A percentile compares a stretch with the other conserved stretches of the same genome.
Evolutionary conservation across 2,329 filamentous ascomycete genomes (phyloP).

Genomic region (Pseudocercospora vitis): DNA sequence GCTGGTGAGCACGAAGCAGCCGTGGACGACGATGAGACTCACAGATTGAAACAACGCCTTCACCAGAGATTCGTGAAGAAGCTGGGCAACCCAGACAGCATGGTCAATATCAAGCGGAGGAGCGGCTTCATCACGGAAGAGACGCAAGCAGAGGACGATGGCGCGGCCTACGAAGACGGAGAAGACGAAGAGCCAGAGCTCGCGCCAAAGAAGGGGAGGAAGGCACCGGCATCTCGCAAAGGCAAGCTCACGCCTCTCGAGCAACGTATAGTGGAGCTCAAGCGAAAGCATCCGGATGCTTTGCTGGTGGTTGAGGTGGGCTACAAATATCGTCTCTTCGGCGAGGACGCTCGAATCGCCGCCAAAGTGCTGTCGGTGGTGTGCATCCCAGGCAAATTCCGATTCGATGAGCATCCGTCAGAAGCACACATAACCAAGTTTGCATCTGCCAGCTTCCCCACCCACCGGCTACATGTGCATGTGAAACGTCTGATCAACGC

Average conservation of each 20-base stretch:
- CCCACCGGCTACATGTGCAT: slow-evolving; percentile 87
- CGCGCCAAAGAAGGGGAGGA: slow-evolving; percentile 51
- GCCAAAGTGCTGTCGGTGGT: slow-evolving; percentile 91
- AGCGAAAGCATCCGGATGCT: slow-evolving; percentile 85
- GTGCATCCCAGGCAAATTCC: slow-evolving; percentile 91
- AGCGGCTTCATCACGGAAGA: slow-evolving; percentile 58
- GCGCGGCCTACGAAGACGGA: slow-evolving; percentile 59
- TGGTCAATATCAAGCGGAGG: slow-evolving; percentile 65
- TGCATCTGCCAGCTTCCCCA: slow-evolving; percentile 92
- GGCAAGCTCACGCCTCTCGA: slow-evolving; percentile 90
- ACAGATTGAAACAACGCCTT: slow-evolving; percentile 65
- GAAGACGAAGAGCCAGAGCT: slow-evolving; percentile 54
- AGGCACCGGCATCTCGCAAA: slow-evolving; percentile 62
- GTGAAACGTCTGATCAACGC: slow-evolving; percentile 89
- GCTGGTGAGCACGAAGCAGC: slow-evolving; percentile 44
- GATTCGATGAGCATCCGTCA: slow-evolving; percentile 90
- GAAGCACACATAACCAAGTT: slow-evolving; percentile 91
- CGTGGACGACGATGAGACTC: slow-evolving; percentile 53
- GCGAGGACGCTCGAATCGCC: slow-evolving; percentile 86
- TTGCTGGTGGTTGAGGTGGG: slow-evolving; percentile 91
- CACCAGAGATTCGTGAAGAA: slow-evolving; percentile 88
- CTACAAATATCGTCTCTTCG: slow-evolving; percentile 97
- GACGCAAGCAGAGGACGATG: slow-evolving; percentile 51
- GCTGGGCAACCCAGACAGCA: slow-evolving; percentile 79
- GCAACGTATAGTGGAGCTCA: slow-evolving; percentile 89